phyloP scores from a whole-genome alignment of 352 stramenopile genomes.

The Phytophthora pinifolia region DNA sequence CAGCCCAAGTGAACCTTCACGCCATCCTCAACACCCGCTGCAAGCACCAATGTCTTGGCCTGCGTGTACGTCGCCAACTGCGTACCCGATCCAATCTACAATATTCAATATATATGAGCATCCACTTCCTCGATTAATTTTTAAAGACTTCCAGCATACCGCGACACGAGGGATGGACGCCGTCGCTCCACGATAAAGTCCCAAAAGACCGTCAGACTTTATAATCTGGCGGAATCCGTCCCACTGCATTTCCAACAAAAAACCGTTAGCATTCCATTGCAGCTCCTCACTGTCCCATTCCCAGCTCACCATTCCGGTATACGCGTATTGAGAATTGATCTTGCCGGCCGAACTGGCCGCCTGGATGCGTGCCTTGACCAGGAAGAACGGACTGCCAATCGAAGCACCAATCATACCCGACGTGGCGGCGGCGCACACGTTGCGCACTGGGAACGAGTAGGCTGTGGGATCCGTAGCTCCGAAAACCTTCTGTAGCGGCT shows the following conservation, averaged over 20 bases:
- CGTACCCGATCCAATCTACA: conserved; percentile 80
- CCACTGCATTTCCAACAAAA: conserved; percentile 38
- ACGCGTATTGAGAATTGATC: conserved; percentile 85
- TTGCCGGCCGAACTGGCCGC: conserved; percentile 68
- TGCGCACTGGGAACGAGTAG: conserved; percentile 73
- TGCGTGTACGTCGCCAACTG: conserved; percentile 86
- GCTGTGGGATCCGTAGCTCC: conserved; percentile 76
- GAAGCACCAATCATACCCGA: conserved; percentile 78
- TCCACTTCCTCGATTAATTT: not conserved
- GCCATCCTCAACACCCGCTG: conserved; percentile 71
- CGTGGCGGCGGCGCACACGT: conserved; percentile 70
- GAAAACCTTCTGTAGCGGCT: conserved; percentile 78
- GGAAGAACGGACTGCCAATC: conserved; percentile 83
- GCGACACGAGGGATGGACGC: conserved; percentile 78
- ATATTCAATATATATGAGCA: conserved; percentile 8
- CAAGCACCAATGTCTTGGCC: conserved; percentile 80
- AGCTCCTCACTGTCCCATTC: not conserved
- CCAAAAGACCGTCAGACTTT: conserved; percentile 60
- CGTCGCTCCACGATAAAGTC: conserved; percentile 74
- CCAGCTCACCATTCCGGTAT: conserved; percentile 68
- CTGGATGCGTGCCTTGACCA: conserved; percentile 86
- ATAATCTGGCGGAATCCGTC: conserved; percentile 83
- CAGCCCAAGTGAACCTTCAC: conserved; percentile 77
- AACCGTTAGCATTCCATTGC: conserved; percentile 3
- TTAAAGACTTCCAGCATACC: conserved; percentile 34